Evolutionary conservation across 2,329 filamentous ascomycete species (phyloP).

Genomic region (Tolypocladium paradoxum): DNA sequence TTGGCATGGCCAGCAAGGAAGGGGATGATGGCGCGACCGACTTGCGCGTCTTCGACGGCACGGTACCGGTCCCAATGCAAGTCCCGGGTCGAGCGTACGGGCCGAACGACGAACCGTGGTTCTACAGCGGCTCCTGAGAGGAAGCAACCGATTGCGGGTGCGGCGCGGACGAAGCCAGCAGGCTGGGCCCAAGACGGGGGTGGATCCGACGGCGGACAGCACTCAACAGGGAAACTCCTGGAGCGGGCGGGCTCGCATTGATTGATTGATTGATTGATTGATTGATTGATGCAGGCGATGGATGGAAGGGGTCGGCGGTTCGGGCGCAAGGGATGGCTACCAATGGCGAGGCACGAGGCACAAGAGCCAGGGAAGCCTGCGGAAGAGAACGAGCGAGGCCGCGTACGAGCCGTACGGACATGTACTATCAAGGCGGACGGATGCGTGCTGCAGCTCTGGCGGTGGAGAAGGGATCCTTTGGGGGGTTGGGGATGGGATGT

Average conservation of each 20-base stretch:
- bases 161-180: background rate
- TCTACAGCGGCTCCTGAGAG: slow-evolving; percentile 21
- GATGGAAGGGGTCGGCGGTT: too few relatives aligned
- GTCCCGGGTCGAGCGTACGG: slow-evolving; percentile 43
- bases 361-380: too few relatives aligned
- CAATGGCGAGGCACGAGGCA: too few relatives aligned
- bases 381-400: too few relatives aligned
- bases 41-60: slow-evolving; percentile 36
- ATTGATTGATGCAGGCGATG: background rate
- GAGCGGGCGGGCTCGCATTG: background rate
- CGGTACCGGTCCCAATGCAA: slow-evolving; percentile 54
- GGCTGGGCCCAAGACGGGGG: background rate
- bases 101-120: slow-evolving; percentile 30
- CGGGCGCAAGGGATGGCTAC: too few relatives aligned
- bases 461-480: too few relatives aligned
- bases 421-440: too few relatives aligned
- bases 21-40: slow-evolving; percentile 6
- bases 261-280: background rate
- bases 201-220: background rate
- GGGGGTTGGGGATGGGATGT: background rate
- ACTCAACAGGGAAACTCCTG: background rate
- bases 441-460: too few relatives aligned
- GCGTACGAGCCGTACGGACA: too few relatives aligned
- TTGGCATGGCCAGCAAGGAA: slow-evolving; percentile 19
- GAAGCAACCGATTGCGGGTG: background rate